Evolutionary conservation across 1,284 basidiomycete genomes (phyloP).

Genomic region (Ceratobasidium papillatum): DNA sequence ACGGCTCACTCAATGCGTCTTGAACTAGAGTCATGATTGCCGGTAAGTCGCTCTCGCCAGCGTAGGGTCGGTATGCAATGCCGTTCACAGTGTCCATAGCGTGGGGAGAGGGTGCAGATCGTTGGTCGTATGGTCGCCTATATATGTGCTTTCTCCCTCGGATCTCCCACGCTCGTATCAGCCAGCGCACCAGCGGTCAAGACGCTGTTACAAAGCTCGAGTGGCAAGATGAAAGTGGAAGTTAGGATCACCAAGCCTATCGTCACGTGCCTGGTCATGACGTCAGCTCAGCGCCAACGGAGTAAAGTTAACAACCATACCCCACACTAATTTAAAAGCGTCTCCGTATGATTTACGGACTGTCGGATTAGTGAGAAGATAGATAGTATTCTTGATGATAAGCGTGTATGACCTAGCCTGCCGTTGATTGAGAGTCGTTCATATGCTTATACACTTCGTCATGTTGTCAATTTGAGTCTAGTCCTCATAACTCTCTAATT

Average conservation of each 20-base stretch:
- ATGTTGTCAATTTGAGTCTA: no score
- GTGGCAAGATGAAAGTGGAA: not conserved
- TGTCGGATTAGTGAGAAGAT: no score
- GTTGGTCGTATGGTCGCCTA: no score
- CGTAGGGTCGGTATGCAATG: slow-evolving; percentile 75
- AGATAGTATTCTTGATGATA: no score
- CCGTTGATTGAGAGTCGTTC: no score
- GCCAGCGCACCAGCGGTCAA: not conserved
- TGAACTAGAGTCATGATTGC: slow-evolving; percentile 88
- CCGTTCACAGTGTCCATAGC: slow-evolving; percentile 14
- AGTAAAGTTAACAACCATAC: no score
- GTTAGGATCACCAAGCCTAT: not conserved
- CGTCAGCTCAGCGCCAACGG: no score
- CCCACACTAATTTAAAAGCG: no score
- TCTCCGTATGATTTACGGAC: no score
- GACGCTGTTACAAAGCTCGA: not conserved
- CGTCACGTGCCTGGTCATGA: not conserved
- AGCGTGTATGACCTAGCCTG: no score
- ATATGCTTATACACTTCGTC: no score
- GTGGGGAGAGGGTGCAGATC: not conserved
- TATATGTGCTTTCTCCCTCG: not conserved
- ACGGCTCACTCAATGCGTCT: slow-evolving; percentile 93
- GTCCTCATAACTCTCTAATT: no score
- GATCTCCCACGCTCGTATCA: slow-evolving; percentile 26
- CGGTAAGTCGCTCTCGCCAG: slow-evolving; percentile 78